Evolutionary conservation across 805 yeast species (phyloP).

Genomic region (Myxozyma sirexii): DNA sequence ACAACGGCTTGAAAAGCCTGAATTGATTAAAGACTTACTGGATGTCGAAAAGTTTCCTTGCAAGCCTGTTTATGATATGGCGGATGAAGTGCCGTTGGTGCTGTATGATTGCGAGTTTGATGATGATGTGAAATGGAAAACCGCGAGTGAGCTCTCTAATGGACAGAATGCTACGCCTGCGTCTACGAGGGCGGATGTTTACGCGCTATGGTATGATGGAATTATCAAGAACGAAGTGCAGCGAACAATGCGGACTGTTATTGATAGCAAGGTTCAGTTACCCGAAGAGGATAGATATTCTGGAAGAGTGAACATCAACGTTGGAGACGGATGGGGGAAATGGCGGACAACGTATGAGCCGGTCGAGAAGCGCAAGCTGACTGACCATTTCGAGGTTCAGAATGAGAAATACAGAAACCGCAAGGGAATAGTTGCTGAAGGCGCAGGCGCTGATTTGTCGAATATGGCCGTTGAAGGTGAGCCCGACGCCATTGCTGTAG

Average conservation of each 20-base stretch:
- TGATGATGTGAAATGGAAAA: slow-evolving; percentile 44
- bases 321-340: slow-evolving; percentile 81
- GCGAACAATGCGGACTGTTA: slow-evolving; percentile 50
- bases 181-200: slow-evolving; percentile 33
- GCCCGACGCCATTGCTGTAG: neutral
- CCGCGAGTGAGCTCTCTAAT: slow-evolving; percentile 55
- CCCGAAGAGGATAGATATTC: neutral
- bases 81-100: slow-evolving; percentile 83
- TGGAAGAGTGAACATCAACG: slow-evolving; percentile 46
- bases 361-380: slow-evolving; percentile 55
- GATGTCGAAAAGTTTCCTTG: slow-evolving; percentile 59
- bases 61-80: slow-evolving; percentile 85
- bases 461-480: neutral
- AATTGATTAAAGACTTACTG: slow-evolving; percentile 59
- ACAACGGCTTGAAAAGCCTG: slow-evolving; percentile 67
- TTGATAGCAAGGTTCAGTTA: slow-evolving; percentile 4
- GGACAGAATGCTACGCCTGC: slow-evolving; percentile 15
- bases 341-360: slow-evolving; percentile 61
- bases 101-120: slow-evolving; percentile 82
- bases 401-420: slow-evolving; percentile 55
- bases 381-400: slow-evolving; percentile 67
- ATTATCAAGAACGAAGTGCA: slow-evolving; percentile 60
- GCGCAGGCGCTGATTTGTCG: neutral
- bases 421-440: neutral
- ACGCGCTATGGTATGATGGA: slow-evolving; percentile 57